Evolutionary conservation across 805 yeast genomes (phyloP), one percentile per base, ranked within the genome.

Genomic region (Spathaspora gorwiae): DNA sequence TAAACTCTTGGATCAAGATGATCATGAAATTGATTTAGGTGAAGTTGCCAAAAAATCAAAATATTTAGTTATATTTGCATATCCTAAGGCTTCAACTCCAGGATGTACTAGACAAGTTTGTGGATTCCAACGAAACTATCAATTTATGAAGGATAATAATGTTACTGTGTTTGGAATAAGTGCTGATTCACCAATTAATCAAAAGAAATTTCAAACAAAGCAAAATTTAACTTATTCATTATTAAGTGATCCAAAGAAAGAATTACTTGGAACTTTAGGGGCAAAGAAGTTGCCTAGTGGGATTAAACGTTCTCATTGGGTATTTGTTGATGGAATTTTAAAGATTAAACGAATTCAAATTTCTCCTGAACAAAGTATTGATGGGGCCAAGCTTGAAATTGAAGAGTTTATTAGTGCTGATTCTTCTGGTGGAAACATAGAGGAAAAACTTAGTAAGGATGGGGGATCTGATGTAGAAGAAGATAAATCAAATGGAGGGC

Each of bases 51-150:
- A 53, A 29, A 54, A 59, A 26, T 50, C 64, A 29, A 68, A 66
- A 53, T 68, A 60, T 43, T 43, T 71, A 48, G 70, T 72, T 26
- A 65, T 72, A 35, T 72, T 72, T 48, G 86, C 96, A 14, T 92
- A 90, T 60, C 98, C 98, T 44, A 84, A 77, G 59, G 98, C 98
- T 0, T 81, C 85, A 26, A 92, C 98, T 0, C 96, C 97, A 1
- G 99, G 99, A 3, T 94, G 99, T 65, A 92, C 99, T 1, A 79
- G 89, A 55, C 99, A 92, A 67, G 97, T 90, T 2, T 78, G 86
- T 61, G 97, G 97, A 0, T 94, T 85, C 62, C 81, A 94, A 55
- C 83, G 79, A 52, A 79, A 79, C 54, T 83, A 68, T 61, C 70
- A 74, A 2, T 69, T 75, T 36, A 76, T 86, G 55, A 62, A 70